These are phyloP conservation scores for Cladobotryum mycophilum DNA, from an alignment of 2,329 filamentous ascomycete genomes.

Conservation along the genomic window DNA sequence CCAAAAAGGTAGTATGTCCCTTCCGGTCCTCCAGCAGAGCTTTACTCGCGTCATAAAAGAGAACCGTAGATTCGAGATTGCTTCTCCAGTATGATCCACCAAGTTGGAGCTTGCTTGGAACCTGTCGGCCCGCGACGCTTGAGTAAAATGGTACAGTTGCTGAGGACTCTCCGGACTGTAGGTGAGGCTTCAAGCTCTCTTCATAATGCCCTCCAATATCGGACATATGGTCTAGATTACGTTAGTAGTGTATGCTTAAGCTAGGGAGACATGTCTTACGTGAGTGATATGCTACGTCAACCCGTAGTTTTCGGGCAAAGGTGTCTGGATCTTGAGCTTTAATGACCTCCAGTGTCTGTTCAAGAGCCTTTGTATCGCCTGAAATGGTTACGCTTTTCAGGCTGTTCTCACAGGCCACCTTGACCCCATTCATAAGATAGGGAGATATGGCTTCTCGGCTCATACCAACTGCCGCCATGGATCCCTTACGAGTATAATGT, in stretches of 20 bases:
- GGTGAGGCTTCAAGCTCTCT: slow-evolving; percentile 2
- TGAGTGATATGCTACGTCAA: slow-evolving; percentile 39
- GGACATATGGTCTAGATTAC: slow-evolving; percentile 4
- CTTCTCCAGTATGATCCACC: slow-evolving; percentile 22
- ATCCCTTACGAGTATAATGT: slow-evolving; percentile 8
- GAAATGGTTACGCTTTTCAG: slow-evolving; percentile 30
- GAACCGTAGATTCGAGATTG: slow-evolving; percentile 26
- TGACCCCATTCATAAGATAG: slow-evolving; percentile 20
- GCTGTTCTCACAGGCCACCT: slow-evolving; percentile 32
- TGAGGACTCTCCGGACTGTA: not conserved
- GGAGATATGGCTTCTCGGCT: slow-evolving; percentile 22
- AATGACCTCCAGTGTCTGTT: slow-evolving; percentile 21
- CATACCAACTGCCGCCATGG: slow-evolving; percentile 36
- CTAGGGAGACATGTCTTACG: not conserved
- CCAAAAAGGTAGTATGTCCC: slow-evolving; percentile 11
- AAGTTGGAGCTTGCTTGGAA: slow-evolving; percentile 1
- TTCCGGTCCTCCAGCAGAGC: not conserved
- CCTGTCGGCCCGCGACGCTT: slow-evolving; percentile 24
- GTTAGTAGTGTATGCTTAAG: no score
- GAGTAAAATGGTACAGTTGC: slow-evolving; percentile 17
- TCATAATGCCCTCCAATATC: slow-evolving; percentile 3
- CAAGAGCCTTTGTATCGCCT: slow-evolving; percentile 23
- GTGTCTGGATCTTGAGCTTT: slow-evolving; percentile 22
- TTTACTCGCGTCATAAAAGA: slow-evolving; percentile 17
- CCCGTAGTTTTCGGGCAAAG: slow-evolving; percentile 27